Base-by-base conservation (phyloP, 768 basidiomycete species). In the Tylopilus balloui region DNA sequence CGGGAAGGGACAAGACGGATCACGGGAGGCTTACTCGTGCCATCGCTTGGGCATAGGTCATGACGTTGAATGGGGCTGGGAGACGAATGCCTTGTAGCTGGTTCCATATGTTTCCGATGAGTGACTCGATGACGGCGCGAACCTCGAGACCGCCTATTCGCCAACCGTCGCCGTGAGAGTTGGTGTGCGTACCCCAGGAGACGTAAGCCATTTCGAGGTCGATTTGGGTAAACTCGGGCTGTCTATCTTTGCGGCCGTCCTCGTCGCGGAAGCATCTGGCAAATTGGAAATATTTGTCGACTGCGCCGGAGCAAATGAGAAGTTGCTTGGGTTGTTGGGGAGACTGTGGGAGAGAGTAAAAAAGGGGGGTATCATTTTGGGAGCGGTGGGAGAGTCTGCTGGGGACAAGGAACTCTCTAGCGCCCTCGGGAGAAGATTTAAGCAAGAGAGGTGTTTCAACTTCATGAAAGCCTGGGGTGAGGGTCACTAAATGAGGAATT, bases 151-250 rank as follows among this genome's bases (percentile, higher is more conserved):
- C 93, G 20, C 94, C 94, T 46, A 97, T 94, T 45, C 81, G 75
- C 94, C 94, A 97, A 10, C 54, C 50, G 49, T 77, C 68, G 28
- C 48, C 32, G 27, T 62, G 55, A 37, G 62, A 44, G 15, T 42
- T 10, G 10, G 17, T 9, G 14, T 50, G 47, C 3, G 60, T 56
- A 42, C 85, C 86, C 83, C 94, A 96, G 8, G 86, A 86, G 15
- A 94, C 84, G 69, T 88, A 97, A 2, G 88, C 92, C 88, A 96
- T 94, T 71, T 97, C 94, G 53, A 97, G 69, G 80, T 97, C 94
- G 52, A 97, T 75, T 71, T 97, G 94, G 19, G 94, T 97, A 69
- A 97, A 97, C 67, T 97, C 94, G 0, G 94, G 93, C 63, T 97
- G 94, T 37, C 94, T 79, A 65, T 97, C 94, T 68, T 88, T 93